phyloP scores from a whole-genome alignment of 2,329 filamentous ascomycete species.

The Kalaharituber pfeilii region DNA sequence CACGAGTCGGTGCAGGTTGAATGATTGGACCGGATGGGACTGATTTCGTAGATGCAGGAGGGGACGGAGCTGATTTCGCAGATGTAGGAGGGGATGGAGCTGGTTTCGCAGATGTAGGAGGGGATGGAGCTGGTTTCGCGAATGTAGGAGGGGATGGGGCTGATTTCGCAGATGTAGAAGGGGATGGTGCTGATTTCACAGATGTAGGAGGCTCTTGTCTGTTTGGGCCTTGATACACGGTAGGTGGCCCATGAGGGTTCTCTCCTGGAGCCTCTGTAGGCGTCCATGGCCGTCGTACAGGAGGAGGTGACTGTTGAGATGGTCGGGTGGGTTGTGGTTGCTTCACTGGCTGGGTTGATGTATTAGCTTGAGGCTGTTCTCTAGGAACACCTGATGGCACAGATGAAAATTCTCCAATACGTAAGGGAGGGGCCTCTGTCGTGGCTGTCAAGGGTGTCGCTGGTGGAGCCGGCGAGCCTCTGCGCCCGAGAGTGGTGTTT shows the following conservation, averaged over 20 bases:
- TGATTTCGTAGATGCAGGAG: background rate
- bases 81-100: background rate
- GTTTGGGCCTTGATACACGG: constrained; percentile 77
- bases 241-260: constrained; percentile 74
- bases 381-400: background rate
- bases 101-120: background rate
- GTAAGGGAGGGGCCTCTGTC: constrained; percentile 6
- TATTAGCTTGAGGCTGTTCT: constrained; percentile 22
- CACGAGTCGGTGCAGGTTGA: background rate
- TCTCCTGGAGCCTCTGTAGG: constrained; percentile 79
- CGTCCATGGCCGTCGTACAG: constrained; percentile 58
- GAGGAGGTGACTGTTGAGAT: constrained; percentile 7
- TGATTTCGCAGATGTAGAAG: constrained; percentile 23
- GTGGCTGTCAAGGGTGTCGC: constrained; percentile 56
- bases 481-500: constrained; percentile 77
- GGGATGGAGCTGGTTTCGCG: background rate
- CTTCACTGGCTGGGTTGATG: constrained; percentile 24
- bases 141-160: background rate
- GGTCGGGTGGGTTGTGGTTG: background rate
- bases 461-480: constrained; percentile 85
- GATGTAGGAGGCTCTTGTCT: constrained; percentile 30
- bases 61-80: background rate
- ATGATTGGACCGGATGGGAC: background rate
- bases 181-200: constrained; percentile 24
- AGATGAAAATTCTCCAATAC: constrained; percentile 1